Percentiles rank a stretch among this genome's conserved stretches.
Evolutionary conservation across 2,329 filamentous ascomycete species (phyloP).

Genomic region (Bipolaris sorokiniana): DNA sequence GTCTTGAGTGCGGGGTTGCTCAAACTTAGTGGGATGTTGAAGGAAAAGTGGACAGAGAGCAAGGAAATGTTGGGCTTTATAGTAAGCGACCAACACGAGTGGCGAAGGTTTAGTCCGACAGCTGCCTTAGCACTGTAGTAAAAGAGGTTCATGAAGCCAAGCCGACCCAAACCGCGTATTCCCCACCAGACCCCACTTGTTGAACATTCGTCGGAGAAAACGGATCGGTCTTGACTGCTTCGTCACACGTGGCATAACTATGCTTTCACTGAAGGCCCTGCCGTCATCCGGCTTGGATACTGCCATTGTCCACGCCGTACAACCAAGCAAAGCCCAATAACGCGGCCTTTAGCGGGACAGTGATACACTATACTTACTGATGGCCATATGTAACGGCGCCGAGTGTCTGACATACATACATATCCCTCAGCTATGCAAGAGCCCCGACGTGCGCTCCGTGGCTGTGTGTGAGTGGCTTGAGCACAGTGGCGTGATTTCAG

Average conservation of each 20-base stretch:
- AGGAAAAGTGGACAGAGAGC: background rate
- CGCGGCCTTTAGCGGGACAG: background rate
- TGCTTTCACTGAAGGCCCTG: no score
- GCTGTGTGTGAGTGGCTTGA: constrained; percentile 28
- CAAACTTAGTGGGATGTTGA: background rate
- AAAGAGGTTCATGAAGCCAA: constrained; percentile 2
- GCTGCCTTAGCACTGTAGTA: background rate
- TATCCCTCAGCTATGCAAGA: constrained; percentile 19
- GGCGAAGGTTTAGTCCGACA: background rate
- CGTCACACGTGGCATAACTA: background rate
- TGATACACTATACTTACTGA: constrained; percentile 5
- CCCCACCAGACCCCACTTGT: constrained; percentile 1
- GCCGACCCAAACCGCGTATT: background rate
- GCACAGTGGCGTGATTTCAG: constrained; percentile 22
- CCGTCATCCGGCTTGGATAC: no score
- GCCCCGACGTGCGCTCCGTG: constrained; percentile 25
- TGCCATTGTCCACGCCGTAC: background rate
- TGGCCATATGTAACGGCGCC: constrained; percentile 8
- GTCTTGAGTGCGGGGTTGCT: background rate
- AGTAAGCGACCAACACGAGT: background rate
- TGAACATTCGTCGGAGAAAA: background rate
- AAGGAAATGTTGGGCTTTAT: constrained; percentile 18
- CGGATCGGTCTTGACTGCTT: background rate
- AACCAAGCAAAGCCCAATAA: background rate
- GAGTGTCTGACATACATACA: constrained; percentile 9